Evolutionary conservation across 2,329 filamentous ascomycete genomes (phyloP), one percentile per base, ranked within the genome.

Genomic region (Huntiella abstrusa): DNA sequence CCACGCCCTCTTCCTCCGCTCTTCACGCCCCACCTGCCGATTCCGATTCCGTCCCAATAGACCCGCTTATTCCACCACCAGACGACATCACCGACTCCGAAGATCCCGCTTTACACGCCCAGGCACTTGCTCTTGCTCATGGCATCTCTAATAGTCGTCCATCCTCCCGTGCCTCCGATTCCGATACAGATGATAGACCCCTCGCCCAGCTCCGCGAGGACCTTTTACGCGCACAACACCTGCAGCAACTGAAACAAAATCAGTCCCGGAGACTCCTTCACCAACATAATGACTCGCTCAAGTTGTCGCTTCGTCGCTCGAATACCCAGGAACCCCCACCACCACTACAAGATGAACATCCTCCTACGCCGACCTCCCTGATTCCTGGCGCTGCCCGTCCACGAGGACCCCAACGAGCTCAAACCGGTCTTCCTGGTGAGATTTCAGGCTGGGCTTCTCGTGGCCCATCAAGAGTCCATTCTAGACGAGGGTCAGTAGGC

Each of bases 61-160:
- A 7, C 22, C 22, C 7, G 22, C 22, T 3, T 28, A 28, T 28
- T 28, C 22, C 22, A 28, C 22, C 22, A 28, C 22, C 22, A 28
- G 22, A 28, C 7, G 22, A 28, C 22, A 3, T 10, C 22, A 10
- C 22, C 22, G 22, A 28, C 22, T 28, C 22, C 12, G 34, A 36
- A 36, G 34, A 36, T 36, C 4, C 15, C 15, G 35, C 34, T 28
- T 43, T 35, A 22, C 41, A 44, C 32, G 41, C 41, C 28, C 40
- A 48, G 17, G 41, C 41, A 13, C 34, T 48, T 16, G 46, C 34
- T 13, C 22, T 46, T 12, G 45, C 45, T 16, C 45, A 46, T 35
- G 32, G 37, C 11, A 41, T 36, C 28, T 33, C 12, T n/a, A 36
- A 11, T 15, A 36, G 7, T 36, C 12, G 15, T 7, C 22, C 22